A percentile compares a stretch with the other conserved stretches of the same genome.
Evolutionary conservation across 345 rosid genomes (phyloP).

Genomic region (Gossypium sturtianum): DNA sequence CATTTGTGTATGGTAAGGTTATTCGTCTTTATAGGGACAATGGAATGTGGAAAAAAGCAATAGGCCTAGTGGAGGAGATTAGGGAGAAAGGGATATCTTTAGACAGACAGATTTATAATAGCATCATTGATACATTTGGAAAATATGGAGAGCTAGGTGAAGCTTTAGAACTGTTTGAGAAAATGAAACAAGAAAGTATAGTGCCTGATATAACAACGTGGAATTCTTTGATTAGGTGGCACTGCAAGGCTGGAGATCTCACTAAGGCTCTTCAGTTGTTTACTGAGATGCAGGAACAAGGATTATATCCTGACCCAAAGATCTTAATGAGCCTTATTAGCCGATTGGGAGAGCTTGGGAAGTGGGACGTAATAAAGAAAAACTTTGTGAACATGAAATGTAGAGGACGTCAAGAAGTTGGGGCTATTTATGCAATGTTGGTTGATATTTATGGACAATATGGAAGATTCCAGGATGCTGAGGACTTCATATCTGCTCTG

Average conservation of each 20-base stretch:
- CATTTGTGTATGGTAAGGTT: slow-evolving; percentile 48
- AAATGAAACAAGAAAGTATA: slow-evolving; percentile 40
- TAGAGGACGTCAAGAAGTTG: slow-evolving; percentile 33
- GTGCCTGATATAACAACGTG: slow-evolving; percentile 53
- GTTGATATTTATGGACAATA: slow-evolving; percentile 61
- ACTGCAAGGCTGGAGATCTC: slow-evolving; percentile 47
- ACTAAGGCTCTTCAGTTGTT: slow-evolving; percentile 44
- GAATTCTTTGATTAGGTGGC: slow-evolving; percentile 62
- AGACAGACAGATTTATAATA: slow-evolving; percentile 53
- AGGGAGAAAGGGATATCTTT: slow-evolving; percentile 36
- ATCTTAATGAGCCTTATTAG: slow-evolving; percentile 47
- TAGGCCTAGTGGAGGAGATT: slow-evolving; percentile 52
- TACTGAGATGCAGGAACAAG: slow-evolving; percentile 52
- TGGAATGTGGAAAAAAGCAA: slow-evolving; percentile 79
- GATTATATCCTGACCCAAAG: slow-evolving; percentile 58
- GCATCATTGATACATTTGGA: slow-evolving; percentile 55
- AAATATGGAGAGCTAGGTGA: slow-evolving; percentile 54
- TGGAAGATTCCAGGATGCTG: slow-evolving; percentile 47
- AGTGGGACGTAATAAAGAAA: slow-evolving; percentile 44
- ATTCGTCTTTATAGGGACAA: slow-evolving; percentile 63
- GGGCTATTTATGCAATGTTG: slow-evolving; percentile 44
- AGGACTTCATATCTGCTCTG: slow-evolving; percentile 45
- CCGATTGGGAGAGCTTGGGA: slow-evolving; percentile 58
- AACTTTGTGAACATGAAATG: slow-evolving; percentile 36
- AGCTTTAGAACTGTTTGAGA: slow-evolving; percentile 42